Conservation (phyloP, 116 monocot genomes). For the Iris pallida region DNA sequence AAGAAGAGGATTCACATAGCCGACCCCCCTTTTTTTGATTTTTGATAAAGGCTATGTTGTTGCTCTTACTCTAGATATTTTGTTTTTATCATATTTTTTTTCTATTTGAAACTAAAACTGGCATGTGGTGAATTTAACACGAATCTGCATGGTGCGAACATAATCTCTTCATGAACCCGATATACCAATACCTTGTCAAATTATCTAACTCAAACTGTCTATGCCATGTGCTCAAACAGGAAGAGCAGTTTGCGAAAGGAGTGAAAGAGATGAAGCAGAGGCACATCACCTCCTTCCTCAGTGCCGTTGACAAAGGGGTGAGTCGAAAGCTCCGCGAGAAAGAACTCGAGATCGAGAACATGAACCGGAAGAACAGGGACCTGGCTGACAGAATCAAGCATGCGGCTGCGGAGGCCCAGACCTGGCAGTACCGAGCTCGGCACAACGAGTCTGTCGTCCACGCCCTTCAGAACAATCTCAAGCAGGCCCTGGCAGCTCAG, state of each 20-base stretch:
- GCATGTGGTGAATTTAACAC: too few species aligned
- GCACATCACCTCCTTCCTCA: slow-evolving; percentile 34
- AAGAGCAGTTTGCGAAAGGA: slow-evolving; percentile 40
- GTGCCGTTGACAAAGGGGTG: slow-evolving; percentile 26
- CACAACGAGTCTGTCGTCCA: slow-evolving; percentile 52
- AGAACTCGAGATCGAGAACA: slow-evolving; percentile 49
- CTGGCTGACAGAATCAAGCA: slow-evolving; percentile 48
- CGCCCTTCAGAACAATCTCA: slow-evolving; percentile 39
- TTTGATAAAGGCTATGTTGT: too few species aligned
- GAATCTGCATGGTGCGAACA: too few species aligned
- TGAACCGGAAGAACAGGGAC: slow-evolving; percentile 54
- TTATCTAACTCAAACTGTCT: background rate
- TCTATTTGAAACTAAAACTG: too few species aligned
- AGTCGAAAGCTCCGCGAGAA: slow-evolving; percentile 39
- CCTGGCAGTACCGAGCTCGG: slow-evolving; percentile 50
- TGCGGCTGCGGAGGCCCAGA: slow-evolving; percentile 39
- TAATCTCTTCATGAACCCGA: too few species aligned
- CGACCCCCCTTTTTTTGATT: too few species aligned
- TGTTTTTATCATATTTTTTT: too few species aligned
- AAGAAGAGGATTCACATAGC: too few species aligned
- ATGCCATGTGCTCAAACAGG: slow-evolving; percentile 19
- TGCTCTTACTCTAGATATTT: too few species aligned
- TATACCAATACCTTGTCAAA: too few species aligned
- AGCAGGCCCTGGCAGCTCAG: slow-evolving; percentile 36
- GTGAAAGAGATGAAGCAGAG: slow-evolving; percentile 50